Evolutionary conservation across 169 alveolate genomes (phyloP).

Genomic region (Sarcocystis neurona): DNA sequence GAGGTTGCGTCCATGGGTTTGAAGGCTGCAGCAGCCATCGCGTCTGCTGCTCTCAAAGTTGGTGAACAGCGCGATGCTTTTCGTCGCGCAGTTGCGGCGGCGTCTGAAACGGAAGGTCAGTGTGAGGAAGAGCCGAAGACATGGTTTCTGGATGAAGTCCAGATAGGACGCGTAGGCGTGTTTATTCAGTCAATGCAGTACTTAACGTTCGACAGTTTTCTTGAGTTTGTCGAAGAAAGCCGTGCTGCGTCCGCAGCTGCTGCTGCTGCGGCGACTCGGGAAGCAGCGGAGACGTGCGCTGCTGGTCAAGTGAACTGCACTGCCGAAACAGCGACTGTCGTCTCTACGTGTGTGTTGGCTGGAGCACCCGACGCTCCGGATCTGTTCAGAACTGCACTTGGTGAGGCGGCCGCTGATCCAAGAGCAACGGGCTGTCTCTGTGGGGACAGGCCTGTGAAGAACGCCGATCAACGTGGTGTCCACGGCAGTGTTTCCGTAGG

Average conservation of each 20-base stretch:
- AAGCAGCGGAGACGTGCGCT: too few species aligned
- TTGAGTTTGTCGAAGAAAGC: not conserved
- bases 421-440: too few species aligned
- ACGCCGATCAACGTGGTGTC: not conserved
- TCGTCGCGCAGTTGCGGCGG: not conserved
- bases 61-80: not conserved
- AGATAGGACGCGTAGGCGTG: not conserved
- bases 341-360: too few species aligned
- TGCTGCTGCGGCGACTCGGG: too few species aligned
- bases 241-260: too few species aligned
- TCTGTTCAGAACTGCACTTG: too few species aligned
- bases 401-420: too few species aligned
- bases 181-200: conserved; percentile 8
- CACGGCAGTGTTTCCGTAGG: not conserved
- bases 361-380: too few species aligned
- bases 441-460: too few species aligned
- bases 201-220: not conserved
- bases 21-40: not conserved
- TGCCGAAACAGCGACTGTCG: too few species aligned
- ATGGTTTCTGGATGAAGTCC: conserved; percentile 5
- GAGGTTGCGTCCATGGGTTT: not conserved
- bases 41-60: not conserved
- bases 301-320: too few species aligned
- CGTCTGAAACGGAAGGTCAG: not conserved
- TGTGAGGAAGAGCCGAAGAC: not conserved